Conservation (phyloP, 2,329 filamentous ascomycete genomes). For the Pseudonectria buxi region DNA sequence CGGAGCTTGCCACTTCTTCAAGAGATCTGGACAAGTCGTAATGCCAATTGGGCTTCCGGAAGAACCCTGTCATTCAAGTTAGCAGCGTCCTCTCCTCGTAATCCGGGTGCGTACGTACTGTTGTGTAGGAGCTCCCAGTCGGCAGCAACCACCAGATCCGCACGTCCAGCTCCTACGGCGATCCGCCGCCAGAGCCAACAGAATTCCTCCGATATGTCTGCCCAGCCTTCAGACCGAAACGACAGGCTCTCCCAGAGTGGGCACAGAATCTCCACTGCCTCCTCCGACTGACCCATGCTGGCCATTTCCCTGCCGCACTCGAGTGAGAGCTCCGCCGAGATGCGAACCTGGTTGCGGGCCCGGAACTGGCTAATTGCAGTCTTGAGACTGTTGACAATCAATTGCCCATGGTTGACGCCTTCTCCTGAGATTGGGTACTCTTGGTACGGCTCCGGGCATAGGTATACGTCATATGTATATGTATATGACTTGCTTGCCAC, state of each 20-base stretch:
- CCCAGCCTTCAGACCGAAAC: slow-evolving; percentile 55
- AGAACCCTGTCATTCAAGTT: slow-evolving; percentile 38
- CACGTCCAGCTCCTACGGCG: slow-evolving; percentile 44
- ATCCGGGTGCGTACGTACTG: slow-evolving; percentile 34
- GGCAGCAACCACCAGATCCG: slow-evolving; percentile 51
- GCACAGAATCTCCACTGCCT: slow-evolving; percentile 45
- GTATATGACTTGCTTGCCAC: slow-evolving; percentile 45
- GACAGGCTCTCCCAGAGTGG: slow-evolving; percentile 52
- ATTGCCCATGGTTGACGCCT: slow-evolving; percentile 48
- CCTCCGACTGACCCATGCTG: slow-evolving; percentile 43
- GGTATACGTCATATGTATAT: slow-evolving; percentile 59
- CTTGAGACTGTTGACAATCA: slow-evolving; percentile 48
- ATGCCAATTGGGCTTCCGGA: slow-evolving; percentile 48
- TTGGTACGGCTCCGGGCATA: slow-evolving; percentile 57
- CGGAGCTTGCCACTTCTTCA: slow-evolving; percentile 37
- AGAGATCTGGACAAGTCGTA: slow-evolving; percentile 55
- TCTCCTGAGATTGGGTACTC: slow-evolving; percentile 47
- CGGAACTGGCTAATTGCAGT: slow-evolving; percentile 49
- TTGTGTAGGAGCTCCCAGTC: slow-evolving; percentile 60
- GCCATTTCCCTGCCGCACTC: slow-evolving; percentile 52
- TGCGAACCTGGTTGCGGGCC: slow-evolving; percentile 44
- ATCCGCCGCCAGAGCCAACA: slow-evolving; percentile 55
- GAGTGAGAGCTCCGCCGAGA: slow-evolving; percentile 49
- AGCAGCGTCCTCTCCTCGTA: slow-evolving; percentile 1
- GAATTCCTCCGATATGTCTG: slow-evolving; percentile 51